Evolutionary conservation across 805 yeast genomes (phyloP).

Genomic region (Candida silvatica): DNA sequence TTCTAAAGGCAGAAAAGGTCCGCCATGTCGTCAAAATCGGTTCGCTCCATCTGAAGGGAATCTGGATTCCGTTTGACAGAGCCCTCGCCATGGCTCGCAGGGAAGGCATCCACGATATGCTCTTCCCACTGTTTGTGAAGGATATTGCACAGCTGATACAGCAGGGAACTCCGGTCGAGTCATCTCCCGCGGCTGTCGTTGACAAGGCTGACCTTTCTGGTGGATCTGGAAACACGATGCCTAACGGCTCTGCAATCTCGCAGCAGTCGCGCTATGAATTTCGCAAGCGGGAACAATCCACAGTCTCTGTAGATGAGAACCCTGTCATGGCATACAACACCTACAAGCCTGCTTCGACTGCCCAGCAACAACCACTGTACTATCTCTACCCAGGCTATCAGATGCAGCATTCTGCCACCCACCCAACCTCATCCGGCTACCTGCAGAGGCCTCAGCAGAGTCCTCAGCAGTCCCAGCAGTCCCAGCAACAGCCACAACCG

Average conservation of each 20-base stretch:
- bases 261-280: not conserved
- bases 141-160: slow-evolving; percentile 44
- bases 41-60: slow-evolving; percentile 65
- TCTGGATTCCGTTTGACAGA: slow-evolving; percentile 65
- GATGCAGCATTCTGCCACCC: slow-evolving; percentile 12
- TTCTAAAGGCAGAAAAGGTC: slow-evolving; percentile 52
- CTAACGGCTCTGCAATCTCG: not conserved
- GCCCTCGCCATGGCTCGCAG: slow-evolving; percentile 63
- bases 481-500: not conserved
- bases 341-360: not conserved
- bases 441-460: not conserved
- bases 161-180: slow-evolving; percentile 25
- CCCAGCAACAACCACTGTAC: slow-evolving; percentile 1
- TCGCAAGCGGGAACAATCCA: not conserved
- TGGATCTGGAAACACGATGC: not conserved
- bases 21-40: slow-evolving; percentile 63
- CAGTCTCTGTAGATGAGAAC: not conserved
- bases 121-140: slow-evolving; percentile 54
- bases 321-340: not conserved
- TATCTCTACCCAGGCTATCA: slow-evolving; percentile 11
- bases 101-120: slow-evolving; percentile 50
- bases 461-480: slow-evolving; percentile 1
- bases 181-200: not conserved
- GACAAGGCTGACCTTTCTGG: not conserved
- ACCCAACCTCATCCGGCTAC: slow-evolving; percentile 1